Base-by-base conservation (phyloP, 1,284 basidiomycete genomes). In the Caloboletus inedulis region DNA sequence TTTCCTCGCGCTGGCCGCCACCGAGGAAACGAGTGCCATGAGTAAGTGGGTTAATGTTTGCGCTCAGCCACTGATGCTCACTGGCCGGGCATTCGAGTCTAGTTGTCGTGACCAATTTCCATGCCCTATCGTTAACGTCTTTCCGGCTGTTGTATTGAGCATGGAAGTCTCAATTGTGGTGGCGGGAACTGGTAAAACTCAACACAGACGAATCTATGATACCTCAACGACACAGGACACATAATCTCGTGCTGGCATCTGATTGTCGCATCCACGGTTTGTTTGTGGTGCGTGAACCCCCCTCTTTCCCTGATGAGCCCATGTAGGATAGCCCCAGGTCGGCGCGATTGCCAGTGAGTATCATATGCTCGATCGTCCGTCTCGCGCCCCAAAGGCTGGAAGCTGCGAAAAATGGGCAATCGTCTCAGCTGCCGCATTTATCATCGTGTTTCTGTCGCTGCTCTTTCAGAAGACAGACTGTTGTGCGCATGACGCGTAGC, bases 321-420 rank as follows among this genome's bases (percentile, higher is more conserved):
- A 41, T 4, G n/a, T 16, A 16, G 30, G 39, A 3, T 14, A 36
- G 14, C 16, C 4, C 16, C 29, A 47, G 49, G 49, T 51, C 34
- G 16, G 18, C 55, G 23, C 55, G 50, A 23, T 27, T n/a, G n/a
- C n/a, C n/a, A n/a, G n/a, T 53, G 19, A 57, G 55, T 18, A 31
- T 57, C 30, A 19, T 57, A 6, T 52, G 30, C 21, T 57, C 55
- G 18, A 34, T 57, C 23, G 33, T 57, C 23, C 55, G 55, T 33
- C 50, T 52, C 21, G 25, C 49, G 21, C n/a, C 37, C 45, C 3
- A 35, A 37, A 19, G 36, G 36, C 23, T 29, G 21, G 33, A 46
- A 21, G 13, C 27, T 57, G 16, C 34, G 54, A 18, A 46, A 42
- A 42, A 21, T 52, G n/a, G 13, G 43, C 45, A 4, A 25, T 49